A percentile compares a stretch with the other conserved stretches of the same genome.
Conservation (phyloP, 805 yeast species). For the Zygosaccharomyces lentus region DNA sequence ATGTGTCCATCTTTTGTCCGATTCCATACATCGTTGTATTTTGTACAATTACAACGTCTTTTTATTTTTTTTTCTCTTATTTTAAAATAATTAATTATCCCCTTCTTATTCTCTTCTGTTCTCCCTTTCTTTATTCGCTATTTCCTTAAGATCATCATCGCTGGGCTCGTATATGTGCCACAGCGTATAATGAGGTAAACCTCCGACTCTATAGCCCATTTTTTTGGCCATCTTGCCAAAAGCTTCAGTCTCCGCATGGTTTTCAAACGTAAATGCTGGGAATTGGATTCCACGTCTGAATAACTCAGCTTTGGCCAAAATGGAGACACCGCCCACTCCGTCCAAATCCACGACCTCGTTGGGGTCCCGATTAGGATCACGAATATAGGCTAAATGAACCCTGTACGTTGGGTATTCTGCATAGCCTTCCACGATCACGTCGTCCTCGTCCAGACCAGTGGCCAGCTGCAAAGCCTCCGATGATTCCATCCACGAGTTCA, state of each 20-base stretch:
- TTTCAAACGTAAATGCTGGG: constrained; percentile 78
- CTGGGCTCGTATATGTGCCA: constrained; percentile 93
- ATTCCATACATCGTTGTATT: not conserved
- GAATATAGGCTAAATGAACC: constrained; percentile 70
- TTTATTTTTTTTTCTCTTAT: not conserved
- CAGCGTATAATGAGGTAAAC: constrained; percentile 81
- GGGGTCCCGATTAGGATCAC: constrained; percentile 57
- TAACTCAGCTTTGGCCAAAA: constrained; percentile 66
- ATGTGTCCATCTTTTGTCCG: not conserved
- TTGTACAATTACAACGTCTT: not conserved
- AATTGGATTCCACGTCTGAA: constrained; percentile 78
- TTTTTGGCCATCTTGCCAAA: constrained; percentile 75
- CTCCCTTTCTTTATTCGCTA: constrained; percentile 63
- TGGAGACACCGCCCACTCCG: constrained; percentile 86
- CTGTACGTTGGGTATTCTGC: constrained; percentile 86
- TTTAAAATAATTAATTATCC: not conserved
- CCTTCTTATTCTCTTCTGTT: constrained; percentile 43
- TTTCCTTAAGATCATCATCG: constrained; percentile 71
- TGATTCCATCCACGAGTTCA: constrained; percentile 94
- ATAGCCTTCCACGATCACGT: constrained; percentile 84
- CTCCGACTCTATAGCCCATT: constrained; percentile 81
- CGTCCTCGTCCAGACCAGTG: constrained; percentile 62
- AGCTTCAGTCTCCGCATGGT: constrained; percentile 86
- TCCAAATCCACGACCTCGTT: constrained; percentile 66
- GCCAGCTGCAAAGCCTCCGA: constrained; percentile 71